Base-by-base conservation (phyloP, 1,139 yeast species). In the Blastobotrys malaysiensis region DNA sequence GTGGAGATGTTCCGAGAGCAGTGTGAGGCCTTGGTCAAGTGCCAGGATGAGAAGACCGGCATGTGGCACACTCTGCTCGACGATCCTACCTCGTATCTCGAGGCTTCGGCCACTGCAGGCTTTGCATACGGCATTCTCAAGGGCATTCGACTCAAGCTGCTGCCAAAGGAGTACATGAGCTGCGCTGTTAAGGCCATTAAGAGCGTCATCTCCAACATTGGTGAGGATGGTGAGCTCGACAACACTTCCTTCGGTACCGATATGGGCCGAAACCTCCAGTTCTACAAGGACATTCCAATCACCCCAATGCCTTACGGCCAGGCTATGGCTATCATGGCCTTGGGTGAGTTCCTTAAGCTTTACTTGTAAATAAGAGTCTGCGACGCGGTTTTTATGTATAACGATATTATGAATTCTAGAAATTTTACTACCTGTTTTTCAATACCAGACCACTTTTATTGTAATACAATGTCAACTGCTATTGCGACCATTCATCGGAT, bases 301-400 rank as follows among this genome's bases (percentile, higher is more conserved):
- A 70, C 72, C 2, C 61, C 66, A 6, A 70, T 71, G 74, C 74
- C 74, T 3, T 70, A 70, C 57, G 74, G 74, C 1, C 74, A 70
- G 58, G 74, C 74, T 18, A 68, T 70, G 73, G 74, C 73, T 13
- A 70, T 70, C 49, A 69, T 70, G 69, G 72, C 73, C 3, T 57
- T 70, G 21, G 71, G 67, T 9, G 74, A 70, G 57, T 70, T 57
- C 55, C 56, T 60, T 19, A 51, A 59, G 21, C 50, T 52, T 18
- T 60, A 53, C 43, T 9, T 43, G 4, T 49, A 49, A 18, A 11
- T 20, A 11, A 19, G n/a, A 43, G 11, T 3, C 21, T 43, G 18
- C 7, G 45, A 43, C 5, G 11, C 5, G 39, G 5, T 7, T 7
- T 13, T 7, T 31, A 31, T 11, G 39, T 31, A 31, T 31, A 44